Percentiles rank a stretch among this genome's conserved stretches.
Evolutionary conservation across 805 yeast genomes (phyloP).

Genomic region (Hagleromyces aurorensis): DNA sequence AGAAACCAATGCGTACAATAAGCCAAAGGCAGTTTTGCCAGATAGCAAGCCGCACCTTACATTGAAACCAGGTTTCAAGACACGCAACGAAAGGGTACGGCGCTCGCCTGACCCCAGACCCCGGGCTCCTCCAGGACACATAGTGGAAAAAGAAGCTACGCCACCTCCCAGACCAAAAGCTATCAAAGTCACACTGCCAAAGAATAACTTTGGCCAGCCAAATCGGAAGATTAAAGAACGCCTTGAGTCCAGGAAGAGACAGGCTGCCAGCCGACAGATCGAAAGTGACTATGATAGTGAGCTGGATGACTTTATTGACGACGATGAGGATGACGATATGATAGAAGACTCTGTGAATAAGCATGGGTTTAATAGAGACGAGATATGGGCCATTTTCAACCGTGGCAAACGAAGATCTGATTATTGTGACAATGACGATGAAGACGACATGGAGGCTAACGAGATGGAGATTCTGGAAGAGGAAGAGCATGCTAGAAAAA

Average conservation of each 20-base stretch:
- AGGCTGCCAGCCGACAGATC: slow-evolving; percentile 1
- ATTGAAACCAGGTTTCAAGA: slow-evolving; percentile 16
- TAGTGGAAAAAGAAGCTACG: too few relatives aligned
- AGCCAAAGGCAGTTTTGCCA: slow-evolving; percentile 5
- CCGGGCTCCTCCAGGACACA: too few relatives aligned
- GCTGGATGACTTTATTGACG: slow-evolving; percentile 29
- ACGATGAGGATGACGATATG: slow-evolving; percentile 42
- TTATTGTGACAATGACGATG: slow-evolving; percentile 41
- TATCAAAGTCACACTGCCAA: slow-evolving; percentile 8
- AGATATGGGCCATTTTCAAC: slow-evolving; percentile 82
- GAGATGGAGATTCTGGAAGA: slow-evolving; percentile 84
- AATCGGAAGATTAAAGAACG: slow-evolving; percentile 45
- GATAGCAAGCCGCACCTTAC: neutral
- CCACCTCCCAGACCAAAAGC: too few relatives aligned
- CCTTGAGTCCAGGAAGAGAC: slow-evolving; percentile 30
- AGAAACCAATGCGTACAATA: slow-evolving; percentile 35
- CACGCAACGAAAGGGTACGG: slow-evolving; percentile 2
- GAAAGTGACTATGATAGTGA: slow-evolving; percentile 16
- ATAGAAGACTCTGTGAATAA: slow-evolving; percentile 14
- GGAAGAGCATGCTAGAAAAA: slow-evolving; percentile 58
- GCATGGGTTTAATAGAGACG: slow-evolving; percentile 66
- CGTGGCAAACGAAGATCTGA: slow-evolving; percentile 48
- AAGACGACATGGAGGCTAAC: slow-evolving; percentile 85
- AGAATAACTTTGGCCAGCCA: slow-evolving; percentile 43
- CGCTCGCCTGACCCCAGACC: too few relatives aligned